Evolutionary conservation across 768 basidiomycete genomes (phyloP).

Genomic region (Rhodotorula taiwanensis): DNA sequence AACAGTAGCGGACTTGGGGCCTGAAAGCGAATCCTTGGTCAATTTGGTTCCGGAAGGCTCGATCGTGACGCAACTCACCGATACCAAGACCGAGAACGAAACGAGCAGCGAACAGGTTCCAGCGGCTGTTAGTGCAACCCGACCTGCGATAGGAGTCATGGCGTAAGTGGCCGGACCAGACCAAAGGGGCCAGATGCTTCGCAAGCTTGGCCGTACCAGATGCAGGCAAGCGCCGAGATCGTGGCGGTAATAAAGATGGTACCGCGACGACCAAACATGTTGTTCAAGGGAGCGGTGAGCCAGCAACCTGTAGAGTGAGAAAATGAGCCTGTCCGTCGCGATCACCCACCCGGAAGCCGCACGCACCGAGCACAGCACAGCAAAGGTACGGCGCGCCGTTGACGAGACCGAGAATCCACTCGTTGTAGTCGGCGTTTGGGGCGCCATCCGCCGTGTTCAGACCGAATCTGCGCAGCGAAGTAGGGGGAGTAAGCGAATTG

Average conservation of each 20-base stretch:
- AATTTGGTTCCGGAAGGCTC: too few species aligned
- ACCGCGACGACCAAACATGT: slow-evolving; percentile 53
- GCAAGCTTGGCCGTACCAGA: slow-evolving; percentile 43
- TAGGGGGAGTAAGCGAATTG: neutral
- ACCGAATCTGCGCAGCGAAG: slow-evolving; percentile 3
- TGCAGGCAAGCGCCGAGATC: slow-evolving; percentile 18
- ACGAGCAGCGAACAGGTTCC: slow-evolving; percentile 8
- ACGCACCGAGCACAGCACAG: slow-evolving; percentile 41
- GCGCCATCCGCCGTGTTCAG: neutral
- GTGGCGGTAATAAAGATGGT: slow-evolving; percentile 32
- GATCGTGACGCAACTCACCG: neutral
- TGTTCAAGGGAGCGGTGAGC: slow-evolving; percentile 39
- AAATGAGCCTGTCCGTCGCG: too few species aligned
- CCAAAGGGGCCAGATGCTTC: slow-evolving; percentile 46
- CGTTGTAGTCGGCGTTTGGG: slow-evolving; percentile 2
- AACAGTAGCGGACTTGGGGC: neutral
- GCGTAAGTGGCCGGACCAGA: slow-evolving; percentile 38
- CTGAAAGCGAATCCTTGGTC: neutral
- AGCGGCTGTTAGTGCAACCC: neutral
- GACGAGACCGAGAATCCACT: slow-evolving; percentile 54
- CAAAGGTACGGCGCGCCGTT: slow-evolving; percentile 52
- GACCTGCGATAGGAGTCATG: neutral
- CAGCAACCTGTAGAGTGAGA: slow-evolving; percentile 6
- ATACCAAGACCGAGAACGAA: slow-evolving; percentile 23
- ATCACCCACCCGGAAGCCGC: too few species aligned